Base-by-base conservation (phyloP, 306 rosid species). In the Prosopis cineraria region DNA sequence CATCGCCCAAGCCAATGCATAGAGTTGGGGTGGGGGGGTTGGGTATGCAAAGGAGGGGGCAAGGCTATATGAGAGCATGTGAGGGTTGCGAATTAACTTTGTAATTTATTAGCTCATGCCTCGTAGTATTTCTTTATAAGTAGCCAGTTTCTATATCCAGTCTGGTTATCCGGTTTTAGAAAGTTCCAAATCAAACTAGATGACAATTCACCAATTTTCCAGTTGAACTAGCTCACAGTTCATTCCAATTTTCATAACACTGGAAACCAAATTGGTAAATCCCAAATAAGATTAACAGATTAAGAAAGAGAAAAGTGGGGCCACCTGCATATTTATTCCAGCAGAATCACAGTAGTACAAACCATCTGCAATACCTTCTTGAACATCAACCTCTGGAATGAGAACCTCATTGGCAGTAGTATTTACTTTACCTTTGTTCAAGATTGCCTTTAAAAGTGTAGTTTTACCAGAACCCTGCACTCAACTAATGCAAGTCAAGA, bases 391-490 rank as follows among this genome's bases (percentile, higher is more conserved):
- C 76, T 91, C 93, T 33, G 84, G 85, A 75, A 91, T 79, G 79
- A 78, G 60, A 86, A 85, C 86, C 79, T 91, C 98, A 78, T 78
- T 79, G 79, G 83, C 17, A 44, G 87, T 69, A 79, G 87, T 71
- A 72, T 84, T 83, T 66, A 79, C 75, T 80, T 85, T 87, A 68
- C 90, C 86, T 84, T 87, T 91, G 77, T 84, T 69, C 78, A 92
- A 65, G 74, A 95, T 87, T 68, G 98, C 98, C 91, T 89, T 92
- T 69, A 95, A 83, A 81, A 95, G 98, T 68, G 93, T 89, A 79
- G 97, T 91, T 89, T 92, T 95, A 75, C 98, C 96, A 31, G 98
- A 88, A 81, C 98, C 98, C 98, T 95, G 78, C 58, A 87, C 79
- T 77, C 64, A 83, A 60, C 80, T 79, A 78, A 66, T 12, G 73